phyloP scores from a whole-genome alignment of 2,329 filamentous ascomycete genomes.

The Clonostachys solani region DNA sequence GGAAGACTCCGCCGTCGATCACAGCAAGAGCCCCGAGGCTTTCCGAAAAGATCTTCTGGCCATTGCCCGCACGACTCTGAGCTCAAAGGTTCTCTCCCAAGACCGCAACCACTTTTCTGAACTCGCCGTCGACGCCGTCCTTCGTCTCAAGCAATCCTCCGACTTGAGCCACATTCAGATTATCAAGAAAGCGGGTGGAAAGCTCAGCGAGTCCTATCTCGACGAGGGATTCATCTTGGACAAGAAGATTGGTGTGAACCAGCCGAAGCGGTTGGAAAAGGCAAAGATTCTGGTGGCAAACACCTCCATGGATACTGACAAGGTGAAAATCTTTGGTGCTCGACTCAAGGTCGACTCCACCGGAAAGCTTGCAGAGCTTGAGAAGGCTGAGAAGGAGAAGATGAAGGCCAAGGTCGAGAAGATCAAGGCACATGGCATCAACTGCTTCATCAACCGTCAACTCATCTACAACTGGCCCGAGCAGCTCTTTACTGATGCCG shows the following conservation, averaged over 20 bases:
- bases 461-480: slow-evolving; percentile 99
- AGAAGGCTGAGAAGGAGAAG: slow-evolving; percentile 98
- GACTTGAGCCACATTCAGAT: slow-evolving; percentile 98
- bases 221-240: slow-evolving; percentile 98
- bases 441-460: slow-evolving; percentile 99
- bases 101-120: slow-evolving; percentile 89
- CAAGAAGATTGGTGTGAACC: slow-evolving; percentile 98
- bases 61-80: slow-evolving; percentile 92
- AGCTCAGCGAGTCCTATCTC: slow-evolving; percentile 94
- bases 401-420: slow-evolving; percentile 99
- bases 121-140: slow-evolving; percentile 85
- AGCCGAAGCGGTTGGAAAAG: slow-evolving; percentile 95
- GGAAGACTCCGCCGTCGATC: slow-evolving; percentile 80
- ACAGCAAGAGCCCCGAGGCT: slow-evolving; percentile 75
- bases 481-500: slow-evolving; percentile 95
- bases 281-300: slow-evolving; percentile 98
- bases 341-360: slow-evolving; percentile 95
- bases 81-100: slow-evolving; percentile 94
- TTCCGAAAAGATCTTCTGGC: slow-evolving; percentile 88
- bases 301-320: slow-evolving; percentile 99
- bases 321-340: slow-evolving; percentile 99
- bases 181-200: slow-evolving; percentile 98
- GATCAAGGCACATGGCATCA: slow-evolving; percentile 98
- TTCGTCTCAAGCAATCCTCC: slow-evolving; percentile 83
- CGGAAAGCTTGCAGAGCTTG: slow-evolving; percentile 94